Base-by-base conservation (phyloP, 257 asterid species). In the Solanum tarijense region DNA sequence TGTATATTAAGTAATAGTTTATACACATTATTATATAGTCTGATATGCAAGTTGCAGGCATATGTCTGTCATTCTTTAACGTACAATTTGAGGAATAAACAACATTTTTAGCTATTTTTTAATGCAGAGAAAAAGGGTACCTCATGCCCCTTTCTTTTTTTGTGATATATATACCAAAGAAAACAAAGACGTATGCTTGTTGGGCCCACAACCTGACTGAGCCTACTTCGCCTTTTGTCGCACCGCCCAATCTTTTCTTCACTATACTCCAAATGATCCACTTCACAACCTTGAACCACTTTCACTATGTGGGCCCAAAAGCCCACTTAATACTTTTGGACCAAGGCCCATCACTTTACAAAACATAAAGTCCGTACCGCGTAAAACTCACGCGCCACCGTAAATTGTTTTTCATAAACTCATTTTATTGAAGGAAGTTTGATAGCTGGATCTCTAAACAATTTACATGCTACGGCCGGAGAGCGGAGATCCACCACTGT, bases 121-220 rank as follows among this genome's bases (percentile, higher is more conserved):
- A 82, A 18, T 23, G 68, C 38, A 43, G 39, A 79, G 18, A 79
- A 14, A 23, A 48, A 16, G 88, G 92, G 93, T 66, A 87, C 88
- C 88, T 73, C 88, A 73, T 25, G 32, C 32, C 8, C 83, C 6
- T 23, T 46, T 66, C 87, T 38, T 73, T 84, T 75, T 62, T 90
- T 73, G 65, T 55, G 84, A 55, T 85, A 43, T 83, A 34, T 12
- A 29, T 29, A 29, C 83, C 90, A 12, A 81, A 89, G 89, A 87
- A 71, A 88, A 89, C 93, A 88, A 91, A 85, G 89, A 32, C 88
- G 83, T 79, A 88, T 87, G 85, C 89, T 89, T 86, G 39, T 18
- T 72, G 90, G 91, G 91, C 94, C 96, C 94, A 84, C 95, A 73
- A 82, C 85, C 89, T 86, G 90, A 89, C 88, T 89, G 86, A 82